Evolutionary conservation across 139 green algal genomes (phyloP).

Genomic region (Eudorina sp.): DNA sequence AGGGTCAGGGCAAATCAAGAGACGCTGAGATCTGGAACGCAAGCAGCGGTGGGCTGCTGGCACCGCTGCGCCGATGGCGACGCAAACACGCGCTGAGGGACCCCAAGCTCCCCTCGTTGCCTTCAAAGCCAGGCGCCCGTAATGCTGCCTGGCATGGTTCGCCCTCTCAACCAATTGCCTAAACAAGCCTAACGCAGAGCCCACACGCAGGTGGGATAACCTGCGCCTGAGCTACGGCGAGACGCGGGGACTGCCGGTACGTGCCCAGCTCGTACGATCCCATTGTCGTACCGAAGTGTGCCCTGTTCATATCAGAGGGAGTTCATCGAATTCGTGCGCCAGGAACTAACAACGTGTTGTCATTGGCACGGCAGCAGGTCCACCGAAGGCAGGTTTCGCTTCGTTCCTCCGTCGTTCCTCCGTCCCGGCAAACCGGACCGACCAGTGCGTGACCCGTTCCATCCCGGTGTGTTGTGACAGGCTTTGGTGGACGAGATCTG

Average conservation of each 20-base stretch:
- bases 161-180: not conserved
- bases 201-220: slow-evolving; percentile 60
- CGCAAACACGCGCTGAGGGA: not conserved
- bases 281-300: too few species aligned
- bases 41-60: not conserved
- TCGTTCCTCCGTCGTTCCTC: not conserved
- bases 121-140: not conserved
- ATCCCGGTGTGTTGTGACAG: slow-evolving; percentile 28
- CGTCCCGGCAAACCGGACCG: not conserved
- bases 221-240: slow-evolving; percentile 77
- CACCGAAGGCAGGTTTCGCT: not conserved
- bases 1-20: too few species aligned
- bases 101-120: not conserved
- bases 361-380: not conserved
- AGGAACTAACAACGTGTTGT: too few species aligned
- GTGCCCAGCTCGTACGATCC: too few species aligned
- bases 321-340: too few species aligned
- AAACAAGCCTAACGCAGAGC: not conserved
- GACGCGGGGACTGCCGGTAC: slow-evolving; percentile 70
- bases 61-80: not conserved
- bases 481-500: slow-evolving; percentile 66
- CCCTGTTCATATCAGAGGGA: too few species aligned
- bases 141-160: not conserved
- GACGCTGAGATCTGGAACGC: not conserved
- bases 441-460: not conserved